phyloP scores from a whole-genome alignment of 1,139 yeast species.

The Candida neerlandica region DNA sequence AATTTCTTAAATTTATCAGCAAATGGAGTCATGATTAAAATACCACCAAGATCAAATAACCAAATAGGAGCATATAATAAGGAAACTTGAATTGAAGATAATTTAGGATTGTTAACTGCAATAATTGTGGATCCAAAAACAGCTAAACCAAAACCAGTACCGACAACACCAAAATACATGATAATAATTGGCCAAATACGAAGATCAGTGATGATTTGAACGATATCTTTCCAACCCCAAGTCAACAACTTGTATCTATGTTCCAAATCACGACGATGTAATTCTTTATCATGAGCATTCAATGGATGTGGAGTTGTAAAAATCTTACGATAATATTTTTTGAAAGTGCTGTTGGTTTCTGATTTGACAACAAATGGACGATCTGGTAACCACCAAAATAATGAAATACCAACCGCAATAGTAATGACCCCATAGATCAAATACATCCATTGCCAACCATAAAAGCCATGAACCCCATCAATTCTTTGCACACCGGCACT shows the following conservation, averaged over 20 bases:
- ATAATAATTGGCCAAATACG: slow-evolving; percentile 79
- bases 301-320: slow-evolving; percentile 55
- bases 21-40: slow-evolving; percentile 73
- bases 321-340: slow-evolving; percentile 23
- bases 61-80: slow-evolving; percentile 86
- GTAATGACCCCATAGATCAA: slow-evolving; percentile 76
- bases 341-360: slow-evolving; percentile 17
- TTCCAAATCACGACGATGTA: slow-evolving; percentile 69
- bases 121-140: slow-evolving; percentile 87
- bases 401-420: slow-evolving; percentile 61
- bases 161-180: slow-evolving; percentile 93
- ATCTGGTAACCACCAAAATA: slow-evolving; percentile 88
- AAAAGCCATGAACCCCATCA: slow-evolving; percentile 67
- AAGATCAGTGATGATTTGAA: slow-evolving; percentile 57
- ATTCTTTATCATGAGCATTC: slow-evolving; percentile 49
- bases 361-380: slow-evolving; percentile 42
- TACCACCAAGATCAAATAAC: slow-evolving; percentile 84
- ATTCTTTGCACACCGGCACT: slow-evolving; percentile 86
- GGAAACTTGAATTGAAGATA: slow-evolving; percentile 70
- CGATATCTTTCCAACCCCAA: slow-evolving; percentile 68
- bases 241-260: slow-evolving; percentile 36
- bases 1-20: slow-evolving; percentile 66
- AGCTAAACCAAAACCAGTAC: slow-evolving; percentile 83
- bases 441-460: slow-evolving; percentile 92
- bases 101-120: slow-evolving; percentile 59